Percentiles rank a stretch among this genome's conserved stretches.
phyloP scores from a whole-genome alignment of 2,329 filamentous ascomycete species.

The Tolypocladium ophioglossoides region DNA sequence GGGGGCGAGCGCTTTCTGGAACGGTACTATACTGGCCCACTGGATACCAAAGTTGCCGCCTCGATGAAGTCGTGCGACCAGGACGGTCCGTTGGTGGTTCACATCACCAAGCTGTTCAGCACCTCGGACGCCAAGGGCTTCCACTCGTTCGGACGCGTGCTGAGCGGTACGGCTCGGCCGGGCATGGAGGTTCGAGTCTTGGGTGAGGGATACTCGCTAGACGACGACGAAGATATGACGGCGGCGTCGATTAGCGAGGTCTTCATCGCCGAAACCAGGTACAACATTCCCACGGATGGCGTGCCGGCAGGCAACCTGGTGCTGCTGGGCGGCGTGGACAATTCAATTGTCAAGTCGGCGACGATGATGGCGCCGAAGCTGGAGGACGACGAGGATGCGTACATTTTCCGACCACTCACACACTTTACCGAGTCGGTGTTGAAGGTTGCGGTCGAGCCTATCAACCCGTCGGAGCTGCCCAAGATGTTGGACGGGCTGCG shows the following conservation, averaged over 20 bases:
- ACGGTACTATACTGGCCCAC: conserved; percentile 82
- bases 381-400: conserved; percentile 80
- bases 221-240: conserved; percentile 97
- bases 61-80: conserved; percentile 77
- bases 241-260: conserved; percentile 74
- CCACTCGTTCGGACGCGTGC: conserved; percentile 78
- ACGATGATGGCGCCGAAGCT: conserved; percentile 75
- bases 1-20: conserved; percentile 69
- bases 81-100: conserved; percentile 83
- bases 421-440: conserved; percentile 97
- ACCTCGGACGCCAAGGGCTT: conserved; percentile 85
- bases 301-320: conserved; percentile 92
- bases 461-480: conserved; percentile 93
- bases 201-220: conserved; percentile 89
- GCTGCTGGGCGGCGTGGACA: conserved; percentile 85
- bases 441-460: conserved; percentile 94
- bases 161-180: conserved; percentile 81
- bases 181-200: conserved; percentile 80
- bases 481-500: conserved; percentile 97
- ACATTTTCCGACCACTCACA: conserved; percentile 85
- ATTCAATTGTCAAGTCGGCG: conserved; percentile 95
- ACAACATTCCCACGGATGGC: conserved; percentile 84
- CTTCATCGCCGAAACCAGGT: conserved; percentile 84
- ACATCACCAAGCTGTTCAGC: conserved; percentile 89
- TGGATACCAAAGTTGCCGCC: conserved; percentile 69